Evolutionary conservation across 768 basidiomycete genomes (phyloP).

Genomic region (Suillus discolor): DNA sequence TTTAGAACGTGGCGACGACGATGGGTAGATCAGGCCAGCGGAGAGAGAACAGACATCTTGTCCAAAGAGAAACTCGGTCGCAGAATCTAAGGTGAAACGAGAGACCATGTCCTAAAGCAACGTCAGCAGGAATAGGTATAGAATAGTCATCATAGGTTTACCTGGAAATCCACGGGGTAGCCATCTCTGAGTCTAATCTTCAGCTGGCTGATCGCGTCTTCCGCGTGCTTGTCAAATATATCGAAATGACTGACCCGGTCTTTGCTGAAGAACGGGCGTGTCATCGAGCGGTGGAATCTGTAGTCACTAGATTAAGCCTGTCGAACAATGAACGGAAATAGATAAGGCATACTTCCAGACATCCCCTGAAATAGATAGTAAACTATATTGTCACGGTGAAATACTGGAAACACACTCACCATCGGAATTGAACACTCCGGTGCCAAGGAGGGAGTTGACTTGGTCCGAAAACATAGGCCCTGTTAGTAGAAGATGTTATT

Average conservation of each 20-base stretch:
- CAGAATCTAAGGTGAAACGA: slow-evolving; percentile 59
- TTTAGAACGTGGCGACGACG: slow-evolving; percentile 23
- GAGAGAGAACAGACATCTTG: slow-evolving; percentile 37
- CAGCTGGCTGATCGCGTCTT: slow-evolving; percentile 35
- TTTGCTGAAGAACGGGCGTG: slow-evolving; percentile 43
- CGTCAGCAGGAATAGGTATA: slow-evolving; percentile 11
- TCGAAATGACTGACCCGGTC: slow-evolving; percentile 44
- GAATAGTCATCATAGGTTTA: slow-evolving; percentile 12
- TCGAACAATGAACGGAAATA: not conserved
- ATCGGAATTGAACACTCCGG: slow-evolving; percentile 45
- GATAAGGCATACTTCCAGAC: slow-evolving; percentile 38
- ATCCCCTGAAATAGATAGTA: slow-evolving; percentile 25
- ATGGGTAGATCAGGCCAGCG: slow-evolving; percentile 40
- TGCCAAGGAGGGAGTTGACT: slow-evolving; percentile 34
- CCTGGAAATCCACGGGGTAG: slow-evolving; percentile 45
- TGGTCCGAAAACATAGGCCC: slow-evolving; percentile 28
- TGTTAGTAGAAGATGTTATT: slow-evolving; percentile 2
- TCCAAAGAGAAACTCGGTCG: slow-evolving; percentile 59
- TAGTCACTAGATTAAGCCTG: not conserved
- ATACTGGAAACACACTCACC: slow-evolving; percentile 19
- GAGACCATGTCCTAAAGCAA: slow-evolving; percentile 36
- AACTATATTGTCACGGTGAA: not conserved
- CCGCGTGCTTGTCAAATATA: slow-evolving; percentile 40
- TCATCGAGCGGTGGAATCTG: slow-evolving; percentile 46
- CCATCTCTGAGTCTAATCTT: slow-evolving; percentile 36